A percentile compares a stretch with the other conserved stretches of the same genome.
phyloP scores from a whole-genome alignment of 2,329 filamentous ascomycete genomes.

The Pezicula carpinea region DNA sequence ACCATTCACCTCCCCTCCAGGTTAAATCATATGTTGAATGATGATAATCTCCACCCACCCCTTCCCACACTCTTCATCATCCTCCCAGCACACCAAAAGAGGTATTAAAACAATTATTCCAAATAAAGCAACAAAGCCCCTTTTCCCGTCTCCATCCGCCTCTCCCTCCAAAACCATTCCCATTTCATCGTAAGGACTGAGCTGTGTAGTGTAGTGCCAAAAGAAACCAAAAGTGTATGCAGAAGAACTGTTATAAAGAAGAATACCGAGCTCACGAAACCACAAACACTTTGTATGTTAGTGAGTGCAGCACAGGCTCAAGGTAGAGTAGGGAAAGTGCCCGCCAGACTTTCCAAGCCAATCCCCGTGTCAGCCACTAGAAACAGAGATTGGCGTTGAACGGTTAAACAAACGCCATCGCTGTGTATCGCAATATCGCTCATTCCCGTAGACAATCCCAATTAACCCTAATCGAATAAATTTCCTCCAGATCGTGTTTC shows the following conservation, averaged over 20 bases:
- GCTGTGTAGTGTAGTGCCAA: neutral
- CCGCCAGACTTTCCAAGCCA: neutral
- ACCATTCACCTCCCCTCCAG: neutral
- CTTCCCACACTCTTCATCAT: neutral
- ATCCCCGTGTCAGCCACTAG: neutral
- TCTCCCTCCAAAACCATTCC: neutral
- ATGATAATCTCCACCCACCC: neutral
- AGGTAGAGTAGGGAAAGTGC: neutral
- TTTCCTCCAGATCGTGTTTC: slow-evolving; percentile 22
- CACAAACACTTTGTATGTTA: neutral
- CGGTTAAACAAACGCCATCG: neutral
- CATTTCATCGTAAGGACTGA: neutral
- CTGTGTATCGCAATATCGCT: neutral
- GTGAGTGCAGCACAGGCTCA: slow-evolving; percentile 1
- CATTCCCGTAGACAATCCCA: neutral
- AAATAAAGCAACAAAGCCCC: neutral
- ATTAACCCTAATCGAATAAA: neutral
- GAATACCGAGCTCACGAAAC: neutral
- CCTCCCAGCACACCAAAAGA: neutral
- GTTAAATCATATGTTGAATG: neutral
- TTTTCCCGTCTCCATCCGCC: neutral
- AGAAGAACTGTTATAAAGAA: neutral
- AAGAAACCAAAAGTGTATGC: neutral
- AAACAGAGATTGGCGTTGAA: neutral
- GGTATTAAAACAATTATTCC: neutral